Percentiles rank a stretch among this genome's conserved stretches.
Evolutionary conservation across 805 yeast species (phyloP).

Genomic region (Priceomyces haplophilus): DNA sequence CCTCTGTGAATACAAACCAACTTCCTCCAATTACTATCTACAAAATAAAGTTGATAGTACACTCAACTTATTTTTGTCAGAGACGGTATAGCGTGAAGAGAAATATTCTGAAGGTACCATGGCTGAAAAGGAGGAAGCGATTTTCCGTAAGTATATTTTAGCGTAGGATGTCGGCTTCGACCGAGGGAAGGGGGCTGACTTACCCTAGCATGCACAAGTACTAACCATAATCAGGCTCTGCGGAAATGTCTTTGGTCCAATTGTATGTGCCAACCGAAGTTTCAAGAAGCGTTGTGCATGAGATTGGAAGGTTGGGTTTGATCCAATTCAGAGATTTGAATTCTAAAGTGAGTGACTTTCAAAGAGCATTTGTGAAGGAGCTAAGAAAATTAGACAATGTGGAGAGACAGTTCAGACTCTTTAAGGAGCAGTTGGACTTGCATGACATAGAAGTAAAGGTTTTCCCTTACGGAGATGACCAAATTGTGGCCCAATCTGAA

Average conservation of each 20-base stretch:
- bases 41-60: neutral
- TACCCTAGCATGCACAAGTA: slow-evolving; percentile 4
- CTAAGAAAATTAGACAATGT: slow-evolving; percentile 78
- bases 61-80: neutral
- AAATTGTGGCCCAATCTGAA: slow-evolving; percentile 47
- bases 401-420: slow-evolving; percentile 67
- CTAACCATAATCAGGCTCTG: slow-evolving; percentile 57
- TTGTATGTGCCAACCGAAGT: slow-evolving; percentile 88
- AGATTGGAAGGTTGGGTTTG: slow-evolving; percentile 80
- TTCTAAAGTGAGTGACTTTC: slow-evolving; percentile 75
- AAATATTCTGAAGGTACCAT: slow-evolving; percentile 9
- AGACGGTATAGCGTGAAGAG: neutral
- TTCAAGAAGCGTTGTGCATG: slow-evolving; percentile 79
- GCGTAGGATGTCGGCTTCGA: neutral
- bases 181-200: neutral
- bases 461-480: slow-evolving; percentile 24
- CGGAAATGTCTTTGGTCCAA: slow-evolving; percentile 95
- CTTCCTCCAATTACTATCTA: neutral
- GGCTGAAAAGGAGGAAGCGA: slow-evolving; percentile 42
- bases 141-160: slow-evolving; percentile 38
- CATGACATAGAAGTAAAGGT: slow-evolving; percentile 41
- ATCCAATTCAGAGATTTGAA: slow-evolving; percentile 87
- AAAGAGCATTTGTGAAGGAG: slow-evolving; percentile 86
- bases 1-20: neutral
- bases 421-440: slow-evolving; percentile 47